Conservation (phyloP, 1,284 basidiomycete species). For the Earliella scabrosa region DNA sequence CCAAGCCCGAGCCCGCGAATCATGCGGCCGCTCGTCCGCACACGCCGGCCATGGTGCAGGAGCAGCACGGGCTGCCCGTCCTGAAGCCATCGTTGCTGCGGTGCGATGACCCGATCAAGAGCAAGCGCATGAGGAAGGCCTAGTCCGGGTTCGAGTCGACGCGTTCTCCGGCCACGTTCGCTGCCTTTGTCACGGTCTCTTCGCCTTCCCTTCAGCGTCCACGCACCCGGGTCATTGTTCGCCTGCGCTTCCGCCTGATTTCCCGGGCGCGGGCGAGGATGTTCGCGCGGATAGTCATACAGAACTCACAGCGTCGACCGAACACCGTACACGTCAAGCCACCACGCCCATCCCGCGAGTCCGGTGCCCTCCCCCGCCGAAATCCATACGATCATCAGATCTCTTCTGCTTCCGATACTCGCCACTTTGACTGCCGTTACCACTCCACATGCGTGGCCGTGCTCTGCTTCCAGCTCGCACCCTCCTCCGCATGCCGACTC, state of each 20-base stretch:
- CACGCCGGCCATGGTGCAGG: slow-evolving; percentile 2
- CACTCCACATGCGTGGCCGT: background rate
- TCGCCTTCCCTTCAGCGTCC: background rate
- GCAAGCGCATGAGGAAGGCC: slow-evolving; percentile 9
- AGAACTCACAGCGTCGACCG: too few species aligned
- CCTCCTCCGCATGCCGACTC: too few species aligned
- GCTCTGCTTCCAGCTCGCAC: background rate
- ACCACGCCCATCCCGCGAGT: slow-evolving; percentile 14
- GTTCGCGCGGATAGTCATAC: background rate
- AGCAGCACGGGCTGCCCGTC: too few species aligned
- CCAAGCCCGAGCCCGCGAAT: background rate
- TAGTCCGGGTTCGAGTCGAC: background rate
- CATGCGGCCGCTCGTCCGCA: background rate
- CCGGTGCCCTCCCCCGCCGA: background rate
- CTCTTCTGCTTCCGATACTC: background rate
- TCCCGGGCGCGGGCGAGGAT: background rate
- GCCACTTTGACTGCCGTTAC: background rate
- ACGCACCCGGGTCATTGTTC: background rate
- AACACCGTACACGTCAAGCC: too few species aligned
- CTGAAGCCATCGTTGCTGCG: slow-evolving; percentile 7
- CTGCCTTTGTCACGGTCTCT: background rate
- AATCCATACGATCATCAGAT: background rate
- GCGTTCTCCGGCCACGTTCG: background rate
- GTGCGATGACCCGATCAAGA: background rate
- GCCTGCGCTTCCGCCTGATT: slow-evolving; percentile 2